These are phyloP conservation scores for Smallanthus sonchifolius DNA, from an alignment of 129 eudicot genomes.

Conservation along the genomic window DNA sequence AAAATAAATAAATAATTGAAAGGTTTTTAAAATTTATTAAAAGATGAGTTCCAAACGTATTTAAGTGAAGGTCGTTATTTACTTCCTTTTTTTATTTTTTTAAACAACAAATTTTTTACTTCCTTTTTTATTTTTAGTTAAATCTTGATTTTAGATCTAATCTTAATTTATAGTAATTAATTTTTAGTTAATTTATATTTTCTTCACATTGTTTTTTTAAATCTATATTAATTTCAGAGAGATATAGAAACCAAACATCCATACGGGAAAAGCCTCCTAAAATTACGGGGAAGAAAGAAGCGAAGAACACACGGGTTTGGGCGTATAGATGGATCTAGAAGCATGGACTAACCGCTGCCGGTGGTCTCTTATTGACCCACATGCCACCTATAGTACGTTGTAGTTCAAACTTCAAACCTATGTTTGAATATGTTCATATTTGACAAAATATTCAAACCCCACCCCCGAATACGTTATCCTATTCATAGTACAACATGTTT, in stretches of 20 bases:
- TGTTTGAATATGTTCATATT: background rate
- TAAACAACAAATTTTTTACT: too few relatives aligned
- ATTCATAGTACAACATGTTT: too few relatives aligned
- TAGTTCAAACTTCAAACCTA: background rate
- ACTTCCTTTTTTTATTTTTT: too few relatives aligned
- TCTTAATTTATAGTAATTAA: background rate
- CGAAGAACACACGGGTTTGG: background rate
- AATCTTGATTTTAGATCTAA: background rate
- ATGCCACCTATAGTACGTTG: background rate
- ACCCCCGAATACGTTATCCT: too few relatives aligned
- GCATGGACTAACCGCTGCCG: background rate
- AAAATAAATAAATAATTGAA: too few relatives aligned
- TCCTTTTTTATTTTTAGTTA: too few relatives aligned
- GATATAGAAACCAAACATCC: background rate
- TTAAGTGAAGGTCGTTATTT: background rate
- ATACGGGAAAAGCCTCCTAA: background rate
- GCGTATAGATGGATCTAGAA: constrained; percentile 12
- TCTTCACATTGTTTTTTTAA: too few relatives aligned
- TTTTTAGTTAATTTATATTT: too few relatives aligned
- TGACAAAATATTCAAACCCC: too few relatives aligned
- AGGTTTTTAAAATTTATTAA: too few relatives aligned
- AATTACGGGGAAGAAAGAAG: background rate
- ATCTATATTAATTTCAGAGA: background rate
- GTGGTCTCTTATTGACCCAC: constrained; percentile 6
- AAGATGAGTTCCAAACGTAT: background rate